Conservation (phyloP, 495 filamentous ascomycete species). For the Neurospora africana region DNA sequence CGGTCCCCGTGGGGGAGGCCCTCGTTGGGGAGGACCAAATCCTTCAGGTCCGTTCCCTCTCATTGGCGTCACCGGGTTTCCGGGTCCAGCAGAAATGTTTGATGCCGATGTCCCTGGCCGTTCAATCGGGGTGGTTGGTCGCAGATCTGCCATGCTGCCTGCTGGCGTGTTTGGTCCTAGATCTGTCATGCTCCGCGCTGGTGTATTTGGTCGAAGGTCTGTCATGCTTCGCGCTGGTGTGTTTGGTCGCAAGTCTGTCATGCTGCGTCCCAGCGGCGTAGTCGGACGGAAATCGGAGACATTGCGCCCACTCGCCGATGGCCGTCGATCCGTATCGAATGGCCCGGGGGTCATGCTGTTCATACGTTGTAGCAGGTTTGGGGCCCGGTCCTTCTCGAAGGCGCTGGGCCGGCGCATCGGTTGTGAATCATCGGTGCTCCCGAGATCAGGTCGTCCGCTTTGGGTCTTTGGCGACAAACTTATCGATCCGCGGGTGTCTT, state of each 20-base stretch:
- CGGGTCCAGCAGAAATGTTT: slow-evolving; percentile 28
- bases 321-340: slow-evolving; percentile 38
- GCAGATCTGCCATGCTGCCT: neutral
- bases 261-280: neutral
- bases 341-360: slow-evolving; percentile 58
- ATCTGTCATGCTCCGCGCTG: neutral
- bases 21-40: slow-evolving; percentile 30
- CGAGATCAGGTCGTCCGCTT: slow-evolving; percentile 25
- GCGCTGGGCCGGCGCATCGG: slow-evolving; percentile 13
- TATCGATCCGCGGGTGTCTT: slow-evolving; percentile 50
- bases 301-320: slow-evolving; percentile 14
- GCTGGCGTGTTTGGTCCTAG: neutral
- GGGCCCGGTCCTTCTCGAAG: slow-evolving; percentile 34
- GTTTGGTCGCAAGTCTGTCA: neutral
- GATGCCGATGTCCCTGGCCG: slow-evolving; percentile 33
- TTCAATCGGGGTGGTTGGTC: slow-evolving; percentile 16
- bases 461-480: slow-evolving; percentile 47
- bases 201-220: neutral
- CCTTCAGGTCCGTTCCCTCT: slow-evolving; percentile 42
- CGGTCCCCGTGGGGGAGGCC: neutral
- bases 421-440: slow-evolving; percentile 23
- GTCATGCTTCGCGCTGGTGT: neutral
- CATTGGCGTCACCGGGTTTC: slow-evolving; percentile 25
- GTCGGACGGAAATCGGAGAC: slow-evolving; percentile 3
- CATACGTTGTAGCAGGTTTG: slow-evolving; percentile 47